A percentile compares a stretch with the other conserved stretches of the same genome.
Evolutionary conservation across 768 basidiomycete species (phyloP).

Genomic region (Suillus subalutaceus): DNA sequence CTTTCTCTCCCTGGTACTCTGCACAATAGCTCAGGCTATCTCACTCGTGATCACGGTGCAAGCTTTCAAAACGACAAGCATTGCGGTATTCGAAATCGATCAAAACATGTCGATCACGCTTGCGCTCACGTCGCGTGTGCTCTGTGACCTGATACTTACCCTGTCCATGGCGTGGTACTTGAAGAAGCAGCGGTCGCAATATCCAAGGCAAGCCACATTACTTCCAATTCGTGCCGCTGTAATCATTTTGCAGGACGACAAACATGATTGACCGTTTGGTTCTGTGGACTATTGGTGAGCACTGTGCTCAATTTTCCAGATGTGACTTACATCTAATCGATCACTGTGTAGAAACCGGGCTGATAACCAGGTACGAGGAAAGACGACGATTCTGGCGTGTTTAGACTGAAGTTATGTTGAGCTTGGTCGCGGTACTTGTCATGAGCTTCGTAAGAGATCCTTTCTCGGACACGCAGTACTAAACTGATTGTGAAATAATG

Average conservation of each 20-base stretch:
- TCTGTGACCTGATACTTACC: constrained; percentile 1
- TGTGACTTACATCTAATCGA: neutral
- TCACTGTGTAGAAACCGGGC: constrained; percentile 5
- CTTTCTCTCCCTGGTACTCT: constrained; percentile 3
- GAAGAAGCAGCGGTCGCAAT: neutral
- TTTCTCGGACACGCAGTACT: neutral
- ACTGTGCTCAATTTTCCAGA: neutral
- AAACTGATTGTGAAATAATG: neutral
- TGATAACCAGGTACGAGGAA: constrained; percentile 3
- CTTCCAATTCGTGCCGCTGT: neutral
- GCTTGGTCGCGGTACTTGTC: neutral
- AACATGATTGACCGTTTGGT: neutral
- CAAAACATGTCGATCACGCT: neutral
- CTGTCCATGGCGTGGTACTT: neutral
- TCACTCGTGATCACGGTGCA: neutral
- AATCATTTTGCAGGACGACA: neutral
- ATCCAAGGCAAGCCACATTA: neutral
- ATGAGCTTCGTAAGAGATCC: constrained; percentile 1
- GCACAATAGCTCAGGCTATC: neutral
- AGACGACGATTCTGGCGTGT: neutral
- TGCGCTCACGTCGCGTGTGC: neutral
- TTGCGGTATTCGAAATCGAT: neutral
- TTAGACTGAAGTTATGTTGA: neutral
- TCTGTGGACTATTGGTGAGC: constrained; percentile 10
- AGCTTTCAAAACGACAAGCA: neutral